Conservation (phyloP, 192 early-diverging fungal genomes). For the Oehlia diaphana region DNA sequence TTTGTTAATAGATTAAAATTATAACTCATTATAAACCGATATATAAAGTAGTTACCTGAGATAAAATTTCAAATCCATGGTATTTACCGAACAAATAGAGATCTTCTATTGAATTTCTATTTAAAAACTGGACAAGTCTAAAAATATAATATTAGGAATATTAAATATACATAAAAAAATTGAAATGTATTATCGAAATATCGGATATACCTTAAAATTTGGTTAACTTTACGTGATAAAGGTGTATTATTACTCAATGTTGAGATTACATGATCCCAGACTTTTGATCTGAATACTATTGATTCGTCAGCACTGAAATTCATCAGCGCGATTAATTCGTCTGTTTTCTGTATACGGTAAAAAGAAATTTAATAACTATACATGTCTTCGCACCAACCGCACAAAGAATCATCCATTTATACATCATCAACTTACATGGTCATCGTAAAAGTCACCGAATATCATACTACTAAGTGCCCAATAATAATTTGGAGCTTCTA, state of each 20-base stretch:
- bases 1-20: not conserved
- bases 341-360: slow-evolving; percentile 22
- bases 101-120: slow-evolving; percentile 26
- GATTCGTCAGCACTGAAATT: slow-evolving; percentile 28
- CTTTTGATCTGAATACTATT: slow-evolving; percentile 6
- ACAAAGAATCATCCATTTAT: not conserved
- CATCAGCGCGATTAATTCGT: slow-evolving; percentile 13
- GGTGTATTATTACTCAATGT: not conserved
- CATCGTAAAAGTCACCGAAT: slow-evolving; percentile 29
- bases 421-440: slow-evolving; percentile 15
- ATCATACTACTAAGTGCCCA: slow-evolving; percentile 33
- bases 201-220: slow-evolving; percentile 1
- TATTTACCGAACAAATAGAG: slow-evolving; percentile 20
- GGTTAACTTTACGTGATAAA: not conserved
- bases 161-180: not conserved
- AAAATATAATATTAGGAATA: not conserved
- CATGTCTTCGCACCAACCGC: no score
- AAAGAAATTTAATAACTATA: not conserved
- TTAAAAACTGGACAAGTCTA: slow-evolving; percentile 19
- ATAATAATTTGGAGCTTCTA: slow-evolving; percentile 30
- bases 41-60: slow-evolving; percentile 12
- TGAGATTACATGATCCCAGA: not conserved
- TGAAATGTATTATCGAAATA: not conserved
- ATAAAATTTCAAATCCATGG: slow-evolving; percentile 16
- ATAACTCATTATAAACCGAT: not conserved